Evolutionary conservation across 2,329 filamentous ascomycete genomes (phyloP).

Genomic region (Colletotrichum coccodes): DNA sequence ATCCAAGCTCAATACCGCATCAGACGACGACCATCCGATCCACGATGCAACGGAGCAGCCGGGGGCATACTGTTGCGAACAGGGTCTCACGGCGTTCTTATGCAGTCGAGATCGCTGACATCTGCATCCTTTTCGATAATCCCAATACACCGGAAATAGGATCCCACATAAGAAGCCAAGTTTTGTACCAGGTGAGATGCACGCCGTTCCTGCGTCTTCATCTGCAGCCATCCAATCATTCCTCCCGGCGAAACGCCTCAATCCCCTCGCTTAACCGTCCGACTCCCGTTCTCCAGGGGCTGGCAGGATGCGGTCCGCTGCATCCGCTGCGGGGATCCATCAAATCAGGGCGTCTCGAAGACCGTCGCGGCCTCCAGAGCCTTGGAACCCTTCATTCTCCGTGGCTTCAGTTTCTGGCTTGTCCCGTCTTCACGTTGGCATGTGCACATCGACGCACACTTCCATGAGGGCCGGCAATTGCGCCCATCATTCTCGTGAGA

Average conservation of each 20-base stretch:
- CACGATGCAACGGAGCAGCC: too few species aligned
- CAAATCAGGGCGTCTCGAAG: background rate
- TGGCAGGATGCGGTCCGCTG: background rate
- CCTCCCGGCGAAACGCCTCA: background rate
- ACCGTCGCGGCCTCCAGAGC: background rate
- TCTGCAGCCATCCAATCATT: background rate
- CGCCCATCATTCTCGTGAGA: too few species aligned
- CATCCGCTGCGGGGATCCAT: constrained; percentile 14
- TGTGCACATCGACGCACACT: too few species aligned
- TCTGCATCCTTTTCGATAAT: background rate
- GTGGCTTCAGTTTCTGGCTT: too few species aligned
- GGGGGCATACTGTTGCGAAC: too few species aligned
- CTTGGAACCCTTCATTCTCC: too few species aligned
- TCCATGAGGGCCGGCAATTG: too few species aligned
- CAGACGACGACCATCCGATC: background rate
- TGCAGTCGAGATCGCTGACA: background rate
- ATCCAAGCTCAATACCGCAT: too few species aligned
- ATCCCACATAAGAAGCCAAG: background rate
- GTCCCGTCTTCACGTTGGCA: too few species aligned
- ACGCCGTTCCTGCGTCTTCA: background rate
- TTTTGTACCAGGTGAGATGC: background rate
- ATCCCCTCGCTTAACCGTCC: background rate
- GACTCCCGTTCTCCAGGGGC: background rate
- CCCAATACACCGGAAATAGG: background rate
- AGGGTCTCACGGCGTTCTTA: too few species aligned